Conservation (phyloP, 2,329 filamentous ascomycete genomes). For the Zymoseptoria brevis region DNA sequence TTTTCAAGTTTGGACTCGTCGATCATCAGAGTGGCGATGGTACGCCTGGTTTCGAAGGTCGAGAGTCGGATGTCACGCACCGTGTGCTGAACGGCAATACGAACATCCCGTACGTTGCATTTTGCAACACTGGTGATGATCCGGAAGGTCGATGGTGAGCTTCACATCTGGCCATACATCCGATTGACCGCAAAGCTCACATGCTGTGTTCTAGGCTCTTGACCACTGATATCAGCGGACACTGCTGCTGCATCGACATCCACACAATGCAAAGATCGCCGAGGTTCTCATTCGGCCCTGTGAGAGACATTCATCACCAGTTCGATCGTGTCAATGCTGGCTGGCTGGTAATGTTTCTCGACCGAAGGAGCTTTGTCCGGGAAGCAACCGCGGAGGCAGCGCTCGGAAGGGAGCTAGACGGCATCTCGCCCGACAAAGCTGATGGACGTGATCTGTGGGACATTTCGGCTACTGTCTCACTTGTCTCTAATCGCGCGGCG, state of each 20-base stretch:
- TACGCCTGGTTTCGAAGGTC: slow-evolving; percentile 4
- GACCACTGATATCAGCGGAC: slow-evolving; percentile 46
- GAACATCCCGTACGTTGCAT: slow-evolving; percentile 53
- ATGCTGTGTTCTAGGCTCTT: slow-evolving; percentile 31
- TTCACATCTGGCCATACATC: neutral
- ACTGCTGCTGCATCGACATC: slow-evolving; percentile 25
- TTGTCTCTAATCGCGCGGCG: slow-evolving; percentile 3
- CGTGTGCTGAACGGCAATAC: slow-evolving; percentile 24
- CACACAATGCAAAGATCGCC: slow-evolving; percentile 16
- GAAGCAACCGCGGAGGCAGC: slow-evolving; percentile 17
- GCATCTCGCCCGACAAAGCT: slow-evolving; percentile 14
- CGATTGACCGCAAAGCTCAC: neutral
- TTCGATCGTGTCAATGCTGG: slow-evolving; percentile 28
- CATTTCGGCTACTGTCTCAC: slow-evolving; percentile 20
- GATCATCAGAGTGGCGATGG: slow-evolving; percentile 17
- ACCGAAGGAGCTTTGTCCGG: slow-evolving; percentile 28
- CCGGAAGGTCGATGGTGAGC: slow-evolving; percentile 42
- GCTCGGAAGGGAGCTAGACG: slow-evolving; percentile 18
- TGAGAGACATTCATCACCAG: slow-evolving; percentile 2
- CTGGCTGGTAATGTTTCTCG: slow-evolving; percentile 33
- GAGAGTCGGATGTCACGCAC: slow-evolving; percentile 22
- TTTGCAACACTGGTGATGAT: slow-evolving; percentile 52
- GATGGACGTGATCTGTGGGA: slow-evolving; percentile 22
- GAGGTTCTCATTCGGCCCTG: slow-evolving; percentile 18
- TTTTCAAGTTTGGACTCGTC: slow-evolving; percentile 53